Conservation (phyloP, 179 eudicot genomes). For the Sideroxylon spinosum region DNA sequence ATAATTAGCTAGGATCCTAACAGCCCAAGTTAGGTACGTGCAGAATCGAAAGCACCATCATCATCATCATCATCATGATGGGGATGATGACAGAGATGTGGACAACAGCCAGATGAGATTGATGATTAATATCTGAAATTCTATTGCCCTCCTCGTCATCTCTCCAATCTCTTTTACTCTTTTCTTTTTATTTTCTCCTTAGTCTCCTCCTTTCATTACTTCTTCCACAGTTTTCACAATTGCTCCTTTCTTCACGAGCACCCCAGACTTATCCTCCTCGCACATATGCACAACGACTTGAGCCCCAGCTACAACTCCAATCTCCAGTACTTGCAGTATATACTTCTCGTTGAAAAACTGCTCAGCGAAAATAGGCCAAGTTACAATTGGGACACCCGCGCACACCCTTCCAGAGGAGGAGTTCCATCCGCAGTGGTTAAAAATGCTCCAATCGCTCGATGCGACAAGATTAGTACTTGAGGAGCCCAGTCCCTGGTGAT, state of each 20-base stretch:
- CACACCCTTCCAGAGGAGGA: slow-evolving; percentile 22
- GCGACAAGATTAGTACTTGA: slow-evolving; percentile 20
- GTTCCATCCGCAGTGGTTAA: slow-evolving; percentile 36
- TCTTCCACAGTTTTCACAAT: slow-evolving; percentile 14
- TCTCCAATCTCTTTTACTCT: slow-evolving; percentile 16
- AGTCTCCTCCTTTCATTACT: slow-evolving; percentile 25
- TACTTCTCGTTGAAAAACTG: slow-evolving; percentile 28
- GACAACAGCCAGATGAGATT: too few relatives aligned
- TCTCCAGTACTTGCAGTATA: slow-evolving; percentile 12
- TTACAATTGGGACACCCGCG: slow-evolving; percentile 24
- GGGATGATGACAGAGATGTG: too few relatives aligned
- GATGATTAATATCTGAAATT: too few relatives aligned
- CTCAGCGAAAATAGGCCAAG: slow-evolving; percentile 27
- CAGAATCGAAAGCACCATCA: too few relatives aligned
- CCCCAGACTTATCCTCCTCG: slow-evolving; percentile 16
- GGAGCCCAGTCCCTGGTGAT: slow-evolving; percentile 28
- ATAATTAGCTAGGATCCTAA: too few relatives aligned
- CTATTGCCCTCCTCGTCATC: slow-evolving; percentile 20
- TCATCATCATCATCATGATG: too few relatives aligned
- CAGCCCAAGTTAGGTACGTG: too few relatives aligned
- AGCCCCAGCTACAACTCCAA: slow-evolving; percentile 22
- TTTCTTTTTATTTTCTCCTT: slow-evolving; percentile 19
- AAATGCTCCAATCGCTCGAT: slow-evolving; percentile 19
- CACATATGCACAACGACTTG: slow-evolving; percentile 1
- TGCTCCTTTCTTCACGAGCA: slow-evolving; percentile 16